Conservation (phyloP, 306 rosid species). For the Inga laurina region DNA sequence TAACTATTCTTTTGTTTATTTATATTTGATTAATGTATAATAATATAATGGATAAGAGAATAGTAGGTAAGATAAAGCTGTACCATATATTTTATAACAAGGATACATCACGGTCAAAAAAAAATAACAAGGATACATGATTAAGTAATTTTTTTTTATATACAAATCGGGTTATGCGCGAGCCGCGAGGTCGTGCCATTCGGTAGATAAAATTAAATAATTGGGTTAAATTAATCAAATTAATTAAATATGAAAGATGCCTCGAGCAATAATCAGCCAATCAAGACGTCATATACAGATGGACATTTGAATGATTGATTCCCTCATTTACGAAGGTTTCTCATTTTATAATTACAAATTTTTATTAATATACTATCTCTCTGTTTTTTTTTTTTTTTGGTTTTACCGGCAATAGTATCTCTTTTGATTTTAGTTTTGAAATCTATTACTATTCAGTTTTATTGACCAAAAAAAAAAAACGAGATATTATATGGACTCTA, state of each 20-base stretch:
- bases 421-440: no score
- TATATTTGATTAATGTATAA: background rate
- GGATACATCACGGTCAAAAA: no score
- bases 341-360: no score
- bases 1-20: background rate
- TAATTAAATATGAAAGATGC: conserved; percentile 23
- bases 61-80: conserved; percentile 21
- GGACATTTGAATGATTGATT: background rate
- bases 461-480: no score
- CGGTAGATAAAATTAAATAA: conserved; percentile 1
- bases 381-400: no score
- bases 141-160: conserved; percentile 16
- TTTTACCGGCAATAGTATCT: no score
- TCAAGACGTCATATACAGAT: background rate
- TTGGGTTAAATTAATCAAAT: background rate
- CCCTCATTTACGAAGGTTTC: no score
- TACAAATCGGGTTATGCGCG: background rate
- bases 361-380: no score
- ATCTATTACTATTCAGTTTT: no score
- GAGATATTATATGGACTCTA: no score
- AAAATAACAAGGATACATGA: conserved; percentile 39
- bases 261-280: conserved; percentile 28
- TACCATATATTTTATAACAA: background rate
- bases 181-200: background rate
- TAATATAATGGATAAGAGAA: background rate